Base-by-base conservation (phyloP, 306 rosid species). In the Adenanthera pavonina region DNA sequence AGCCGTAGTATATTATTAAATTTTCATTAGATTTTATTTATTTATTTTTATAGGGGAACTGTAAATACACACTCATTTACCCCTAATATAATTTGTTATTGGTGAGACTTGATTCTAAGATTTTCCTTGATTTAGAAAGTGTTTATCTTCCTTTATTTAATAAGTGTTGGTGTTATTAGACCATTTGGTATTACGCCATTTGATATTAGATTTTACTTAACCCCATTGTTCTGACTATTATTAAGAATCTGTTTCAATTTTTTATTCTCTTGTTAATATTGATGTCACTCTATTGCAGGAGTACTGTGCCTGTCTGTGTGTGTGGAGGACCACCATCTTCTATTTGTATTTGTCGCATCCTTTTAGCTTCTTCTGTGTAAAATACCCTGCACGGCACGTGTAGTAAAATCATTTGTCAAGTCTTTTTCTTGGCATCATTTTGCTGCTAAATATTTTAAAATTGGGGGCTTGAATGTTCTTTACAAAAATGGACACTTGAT, bases 301-400 rank as follows among this genome's bases (percentile, higher is more conserved):
- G 48, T 66, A 36, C 19, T 13, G n/a, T 14, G 19, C 11, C 9
- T 14, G 69, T 15, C 1, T 14, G 20, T 62, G 48, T 46, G 3
- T 10, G 76, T 43, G 79, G 57, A 49, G 86, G 86, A 78, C 80
- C 84, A 78, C 84, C n/a, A 19, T 78, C 51, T 44, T 51, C 30
- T n/a, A 33, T 38, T 16, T n/a, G 51, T 34, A n/a, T 35, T 83
- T 57, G 48, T 47, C 43, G 36, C 40, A 75, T 7, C 47, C 9
- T 49, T 81, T 12, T 65, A 30, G 34, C 47, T 4, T 2, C 7
- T 51, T 16, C 62, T 7, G 3, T 46, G 3, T 71, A 5, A 49
- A 25, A 48, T 78, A 11, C 59, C 0, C 17, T 78, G 65, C 80
- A 56, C 79, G 78, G 66, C 81, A 81, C 78, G 83, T 81, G 86